Base-by-base conservation (phyloP, 106 monocot genomes). In the Allium sativum region DNA sequence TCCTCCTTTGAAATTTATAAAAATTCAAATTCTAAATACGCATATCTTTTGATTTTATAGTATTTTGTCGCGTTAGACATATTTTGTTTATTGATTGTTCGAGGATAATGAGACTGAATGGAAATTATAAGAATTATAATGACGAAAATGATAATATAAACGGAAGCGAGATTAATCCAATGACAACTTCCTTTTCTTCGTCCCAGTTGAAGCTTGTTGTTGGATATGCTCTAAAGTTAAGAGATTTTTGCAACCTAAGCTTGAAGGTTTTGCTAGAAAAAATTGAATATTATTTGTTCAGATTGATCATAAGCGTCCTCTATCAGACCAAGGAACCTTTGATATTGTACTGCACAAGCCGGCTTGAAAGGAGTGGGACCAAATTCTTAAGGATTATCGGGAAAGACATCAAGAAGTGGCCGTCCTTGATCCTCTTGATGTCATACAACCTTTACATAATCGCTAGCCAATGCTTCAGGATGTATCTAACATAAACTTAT, bases 401-500 rank as follows among this genome's bases (percentile, higher is more conserved):
- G 78, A 86, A 61, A 67, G 78, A 64, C 89, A 93, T 76, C 93
- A 89, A 44, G 89, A 93, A 61, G 93, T 93, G 13, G 89, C 85
- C 67, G 81, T 93, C 55, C 89, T 93, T 69, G 93, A 93, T 64
- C 93, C 93, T 53, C 93, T 89, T 22, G 82, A 80, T 78, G 93
- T 89, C 56, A 85, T 89, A 65, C 80, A 80, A 56, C 88, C 81
- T 62, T 45, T 93, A 60, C 65, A 74, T 54, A 93, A 93, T 81
- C 85, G 93, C 12, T 85, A 93, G 70, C 89, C 89, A 12, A 93
- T 93, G 93, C 93, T 93, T 53, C 58, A 89, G 65, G 93, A 86
- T 69, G 93, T 93, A 40, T 82, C 93, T 63, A 83, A 88, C 55
- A 58, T 93, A 45, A 80, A 89, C 45, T 70, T 93, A 31, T 82